Evolutionary conservation across 1,139 yeast species (phyloP).

Genomic region (Yamadazyma oceani): DNA sequence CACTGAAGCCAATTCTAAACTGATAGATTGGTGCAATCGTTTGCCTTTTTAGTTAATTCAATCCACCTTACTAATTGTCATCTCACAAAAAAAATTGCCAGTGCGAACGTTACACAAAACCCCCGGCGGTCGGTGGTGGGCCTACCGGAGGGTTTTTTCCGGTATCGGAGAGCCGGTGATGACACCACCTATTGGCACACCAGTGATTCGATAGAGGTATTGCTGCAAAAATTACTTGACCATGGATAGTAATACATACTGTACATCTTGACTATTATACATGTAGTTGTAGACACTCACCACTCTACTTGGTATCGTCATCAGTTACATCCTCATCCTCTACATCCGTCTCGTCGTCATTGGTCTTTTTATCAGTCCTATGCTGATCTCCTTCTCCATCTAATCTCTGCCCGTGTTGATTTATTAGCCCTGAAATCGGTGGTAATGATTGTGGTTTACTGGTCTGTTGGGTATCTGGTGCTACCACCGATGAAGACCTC

Average conservation of each 20-base stretch:
- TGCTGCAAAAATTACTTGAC: background rate
- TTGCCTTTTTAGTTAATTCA: background rate
- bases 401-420: slow-evolving; percentile 17
- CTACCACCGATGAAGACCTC: slow-evolving; percentile 24
- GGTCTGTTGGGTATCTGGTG: slow-evolving; percentile 18
- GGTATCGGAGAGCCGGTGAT: too few relatives aligned
- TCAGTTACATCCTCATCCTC: slow-evolving; percentile 30
- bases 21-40: too few relatives aligned
- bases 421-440: slow-evolving; percentile 33
- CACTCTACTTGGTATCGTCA: slow-evolving; percentile 10
- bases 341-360: slow-evolving; percentile 37
- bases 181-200: too few relatives aligned
- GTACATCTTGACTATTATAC: background rate
- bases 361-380: slow-evolving; percentile 8
- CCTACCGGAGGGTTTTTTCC: too few relatives aligned
- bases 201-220: background rate
- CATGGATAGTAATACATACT: background rate
- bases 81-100: background rate
- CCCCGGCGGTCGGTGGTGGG: too few relatives aligned
- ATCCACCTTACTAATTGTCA: background rate
- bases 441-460: slow-evolving; percentile 24
- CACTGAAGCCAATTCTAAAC: too few relatives aligned
- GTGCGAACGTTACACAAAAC: too few relatives aligned
- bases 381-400: background rate
- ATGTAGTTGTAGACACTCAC: too few relatives aligned